A percentile compares a stretch with the other conserved stretches of the same genome.
Conservation (phyloP, 441 rosid species). For the Sinapis alba region DNA sequence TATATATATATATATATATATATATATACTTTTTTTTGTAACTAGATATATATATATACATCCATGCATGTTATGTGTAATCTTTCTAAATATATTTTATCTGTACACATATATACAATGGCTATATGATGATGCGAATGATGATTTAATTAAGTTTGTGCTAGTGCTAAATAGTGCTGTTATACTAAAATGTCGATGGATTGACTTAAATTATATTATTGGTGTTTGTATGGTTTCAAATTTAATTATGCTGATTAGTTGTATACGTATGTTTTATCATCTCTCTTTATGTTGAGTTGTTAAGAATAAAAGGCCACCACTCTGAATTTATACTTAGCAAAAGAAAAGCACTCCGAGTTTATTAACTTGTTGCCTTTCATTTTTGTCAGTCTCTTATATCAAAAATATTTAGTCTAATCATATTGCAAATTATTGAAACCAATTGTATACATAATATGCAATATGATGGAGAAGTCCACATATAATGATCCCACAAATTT, state of each 20-base stretch:
- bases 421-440: not conserved
- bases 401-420: not conserved
- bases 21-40: not conserved
- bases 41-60: not conserved
- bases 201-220: constrained; percentile 15
- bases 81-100: not conserved
- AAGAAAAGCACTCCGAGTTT: constrained; percentile 14
- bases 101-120: not conserved
- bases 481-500: not conserved
- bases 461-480: not conserved
- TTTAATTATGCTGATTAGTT: not conserved
- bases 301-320: constrained; percentile 11
- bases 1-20: no score
- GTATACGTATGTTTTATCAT: not conserved
- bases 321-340: constrained; percentile 4
- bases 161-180: constrained; percentile 27
- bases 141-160: constrained; percentile 19
- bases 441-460: not conserved
- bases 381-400: not conserved
- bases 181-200: constrained; percentile 7
- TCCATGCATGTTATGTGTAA: constrained; percentile 11
- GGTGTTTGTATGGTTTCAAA: constrained; percentile 26
- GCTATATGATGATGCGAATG: not conserved
- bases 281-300: constrained; percentile 18
- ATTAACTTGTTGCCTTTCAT: constrained; percentile 2